These are phyloP conservation scores for Elongisporangium anandrum DNA, from an alignment of 352 stramenopile genomes.

Conservation along the genomic window DNA sequence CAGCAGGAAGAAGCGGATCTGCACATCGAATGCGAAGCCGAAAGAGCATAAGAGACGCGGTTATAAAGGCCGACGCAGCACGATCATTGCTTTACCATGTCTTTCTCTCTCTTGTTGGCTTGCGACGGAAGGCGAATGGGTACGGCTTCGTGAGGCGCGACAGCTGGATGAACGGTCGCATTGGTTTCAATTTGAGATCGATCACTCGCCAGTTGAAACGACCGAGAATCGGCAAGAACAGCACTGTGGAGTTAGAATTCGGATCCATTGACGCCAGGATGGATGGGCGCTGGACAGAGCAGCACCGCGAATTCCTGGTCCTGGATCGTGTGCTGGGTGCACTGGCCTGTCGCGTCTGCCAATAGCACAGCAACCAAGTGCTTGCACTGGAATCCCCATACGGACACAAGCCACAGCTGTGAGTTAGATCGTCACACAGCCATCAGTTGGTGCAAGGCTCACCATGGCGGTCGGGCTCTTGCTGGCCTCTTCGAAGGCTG, in stretches of 20 bases:
- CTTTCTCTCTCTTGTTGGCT: neutral
- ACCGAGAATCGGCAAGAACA: neutral
- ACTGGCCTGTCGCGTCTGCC: constrained; percentile 46
- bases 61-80: neutral
- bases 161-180: neutral
- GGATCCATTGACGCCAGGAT: neutral
- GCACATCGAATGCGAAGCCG: neutral
- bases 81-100: constrained; percentile 1
- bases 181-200: neutral
- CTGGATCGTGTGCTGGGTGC: constrained; percentile 40
- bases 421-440: neutral
- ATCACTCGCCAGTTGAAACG: neutral
- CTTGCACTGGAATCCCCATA: constrained; percentile 43
- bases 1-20: constrained; percentile 98
- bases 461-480: constrained; percentile 52
- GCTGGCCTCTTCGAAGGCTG: constrained; percentile 39
- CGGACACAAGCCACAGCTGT: neutral
- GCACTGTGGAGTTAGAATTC: neutral
- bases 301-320: constrained; percentile 58
- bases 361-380: constrained; percentile 63
- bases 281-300: constrained; percentile 27
- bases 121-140: neutral
- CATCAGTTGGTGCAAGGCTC: constrained; percentile 1
- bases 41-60: constrained; percentile 1
- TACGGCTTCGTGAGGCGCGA: neutral